Evolutionary conservation across 2,329 filamentous ascomycete genomes (phyloP).

Genomic region (Talaromyces sp.): DNA sequence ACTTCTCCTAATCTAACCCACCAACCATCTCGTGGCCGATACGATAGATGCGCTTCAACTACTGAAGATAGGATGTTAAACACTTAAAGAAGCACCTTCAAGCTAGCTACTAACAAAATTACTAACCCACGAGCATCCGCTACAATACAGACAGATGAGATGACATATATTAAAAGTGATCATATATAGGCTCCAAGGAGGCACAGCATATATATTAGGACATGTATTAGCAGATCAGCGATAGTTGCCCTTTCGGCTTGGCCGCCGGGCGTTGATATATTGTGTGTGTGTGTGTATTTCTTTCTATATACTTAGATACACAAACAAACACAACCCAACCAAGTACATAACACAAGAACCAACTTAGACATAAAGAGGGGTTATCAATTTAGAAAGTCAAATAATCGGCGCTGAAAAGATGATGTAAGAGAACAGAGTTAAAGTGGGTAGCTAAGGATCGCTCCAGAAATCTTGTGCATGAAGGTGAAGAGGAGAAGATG

Average conservation of each 20-base stretch:
- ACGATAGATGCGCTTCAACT: conserved; percentile 36
- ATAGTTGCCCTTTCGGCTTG: too few species aligned
- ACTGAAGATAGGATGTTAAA: conserved; percentile 37
- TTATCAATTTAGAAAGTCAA: not conserved
- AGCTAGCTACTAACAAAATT: conserved; percentile 27
- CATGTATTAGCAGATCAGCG: too few species aligned
- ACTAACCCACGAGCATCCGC: conserved; percentile 23
- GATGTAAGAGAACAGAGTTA: not conserved
- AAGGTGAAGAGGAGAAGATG: not conserved
- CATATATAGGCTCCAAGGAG: too few species aligned
- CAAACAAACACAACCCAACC: not conserved
- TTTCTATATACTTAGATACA: not conserved
- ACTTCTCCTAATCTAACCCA: not conserved
- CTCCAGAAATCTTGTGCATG: not conserved
- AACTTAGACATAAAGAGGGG: not conserved
- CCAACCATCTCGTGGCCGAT: conserved; percentile 5
- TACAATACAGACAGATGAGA: too few species aligned
- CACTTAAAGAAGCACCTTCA: conserved; percentile 38
- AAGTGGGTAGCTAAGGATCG: not conserved
- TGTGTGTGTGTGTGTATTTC: not conserved
- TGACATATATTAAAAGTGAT: too few species aligned
- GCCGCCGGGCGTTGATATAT: too few species aligned
- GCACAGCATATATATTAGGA: too few species aligned
- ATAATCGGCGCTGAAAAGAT: not conserved
- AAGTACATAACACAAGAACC: not conserved